Base-by-base conservation (phyloP, 495 filamentous ascomycete genomes). In the Podospora bellae-mahoneyi region DNA sequence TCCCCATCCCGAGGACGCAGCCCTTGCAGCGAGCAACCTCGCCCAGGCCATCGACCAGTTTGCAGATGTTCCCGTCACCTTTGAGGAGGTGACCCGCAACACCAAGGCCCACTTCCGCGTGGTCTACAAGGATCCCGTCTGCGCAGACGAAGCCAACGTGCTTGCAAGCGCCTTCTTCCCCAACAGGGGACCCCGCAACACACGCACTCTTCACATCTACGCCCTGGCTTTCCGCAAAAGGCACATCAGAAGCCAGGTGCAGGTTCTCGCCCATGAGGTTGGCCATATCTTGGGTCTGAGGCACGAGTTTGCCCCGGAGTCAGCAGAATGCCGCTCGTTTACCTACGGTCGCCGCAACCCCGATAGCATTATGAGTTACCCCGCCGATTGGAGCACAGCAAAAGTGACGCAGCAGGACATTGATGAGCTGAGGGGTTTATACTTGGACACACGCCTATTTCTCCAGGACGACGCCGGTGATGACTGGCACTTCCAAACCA, bases 131-230 rank as follows among this genome's bases (percentile, higher is more conserved):
- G 27, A 32, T 34, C 23, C 18, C 1, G 0, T 26, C 7, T 6
- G 13, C 18, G n/a, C 19, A 5, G 60, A 20, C 60, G 18, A 28
- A 19, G 27, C 19, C 9, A 34, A 62, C 18, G 60, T 32, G 4
- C 60, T 62, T 32, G 60, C 60, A 19, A n/a, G 27, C 16, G 60
- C 30, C 23, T 62, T 62, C 23, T 62, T 62, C 27, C 60, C 60
- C 60, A 62, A 62, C 60, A 27, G 9, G 16, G 60, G 60, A 62
- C 7, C 20, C 26, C 60, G 19, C 5, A 15, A 62, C 6, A n/a
- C 4, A 18, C 60, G 60, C 60, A 62, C 60, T 2, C 26, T 62
- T 10, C 27, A 62, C 30, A 62, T 62, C 60, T 34, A 62, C 18
- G 60, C 60, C 23, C 18, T 34, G 30, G 6, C 60, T 16, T 62